Evolutionary conservation across 371 early-diverging fungal species (phyloP).

Genomic region (Smittium culicis): DNA sequence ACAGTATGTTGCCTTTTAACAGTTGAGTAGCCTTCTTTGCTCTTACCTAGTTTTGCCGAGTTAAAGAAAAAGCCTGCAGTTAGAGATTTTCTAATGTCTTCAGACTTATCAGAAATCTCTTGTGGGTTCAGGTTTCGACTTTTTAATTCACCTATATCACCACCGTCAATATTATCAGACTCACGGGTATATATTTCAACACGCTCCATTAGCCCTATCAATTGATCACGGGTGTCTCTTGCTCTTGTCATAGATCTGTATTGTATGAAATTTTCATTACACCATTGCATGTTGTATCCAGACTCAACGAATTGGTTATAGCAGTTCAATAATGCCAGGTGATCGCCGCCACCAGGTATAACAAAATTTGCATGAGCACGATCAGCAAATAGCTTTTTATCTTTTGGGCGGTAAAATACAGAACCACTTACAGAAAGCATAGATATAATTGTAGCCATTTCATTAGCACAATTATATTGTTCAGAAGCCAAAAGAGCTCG

Average conservation of each 20-base stretch:
- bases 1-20: slow-evolving; percentile 84
- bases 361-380: slow-evolving; percentile 72
- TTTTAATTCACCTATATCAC: background rate
- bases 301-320: slow-evolving; percentile 95
- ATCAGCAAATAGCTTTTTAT: slow-evolving; percentile 84
- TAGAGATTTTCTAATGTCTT: slow-evolving; percentile 49
- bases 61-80: slow-evolving; percentile 93
- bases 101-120: slow-evolving; percentile 21
- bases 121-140: background rate
- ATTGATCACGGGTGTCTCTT: slow-evolving; percentile 86
- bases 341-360: slow-evolving; percentile 70
- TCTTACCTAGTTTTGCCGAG: slow-evolving; percentile 61
- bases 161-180: slow-evolving; percentile 8
- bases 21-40: slow-evolving; percentile 81
- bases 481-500: slow-evolving; percentile 84
- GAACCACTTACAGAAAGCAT: slow-evolving; percentile 90
- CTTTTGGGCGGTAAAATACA: slow-evolving; percentile 86
- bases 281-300: slow-evolving; percentile 86
- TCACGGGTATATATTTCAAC: slow-evolving; percentile 65
- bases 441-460: slow-evolving; percentile 40
- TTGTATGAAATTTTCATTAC: slow-evolving; percentile 91
- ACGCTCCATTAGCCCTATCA: slow-evolving; percentile 81
- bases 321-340: slow-evolving; percentile 75
- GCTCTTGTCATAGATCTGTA: slow-evolving; percentile 80
- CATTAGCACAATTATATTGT: slow-evolving; percentile 85